Conservation (phyloP, 2,329 filamentous ascomycete species). For the Claviceps fusiformis region DNA sequence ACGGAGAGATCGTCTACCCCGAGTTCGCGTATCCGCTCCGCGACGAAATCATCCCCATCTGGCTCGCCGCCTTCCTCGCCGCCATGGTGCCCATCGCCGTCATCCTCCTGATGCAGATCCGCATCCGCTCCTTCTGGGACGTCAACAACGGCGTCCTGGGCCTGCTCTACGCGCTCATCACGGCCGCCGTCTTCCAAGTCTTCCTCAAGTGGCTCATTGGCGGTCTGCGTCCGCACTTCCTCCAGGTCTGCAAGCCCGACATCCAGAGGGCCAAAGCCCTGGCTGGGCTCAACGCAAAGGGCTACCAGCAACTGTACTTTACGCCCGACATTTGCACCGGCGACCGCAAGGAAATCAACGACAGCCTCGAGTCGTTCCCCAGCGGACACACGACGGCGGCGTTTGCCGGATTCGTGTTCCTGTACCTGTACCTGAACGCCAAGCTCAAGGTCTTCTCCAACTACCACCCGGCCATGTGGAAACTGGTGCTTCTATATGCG, state of each 20-base stretch:
- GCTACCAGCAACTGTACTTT: conserved; percentile 50
- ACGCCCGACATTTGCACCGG: conserved; percentile 58
- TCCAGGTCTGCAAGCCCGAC: conserved; percentile 52
- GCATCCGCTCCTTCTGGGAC: conserved; percentile 55
- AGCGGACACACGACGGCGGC: conserved; percentile 62
- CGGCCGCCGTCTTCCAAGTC: conserved; percentile 62
- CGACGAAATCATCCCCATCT: conserved; percentile 59
- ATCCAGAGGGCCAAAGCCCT: conserved; percentile 8
- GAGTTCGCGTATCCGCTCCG: conserved; percentile 59
- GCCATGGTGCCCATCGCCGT: conserved; percentile 50
- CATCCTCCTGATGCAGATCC: conserved; percentile 53
- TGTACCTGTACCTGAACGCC: conserved; percentile 63
- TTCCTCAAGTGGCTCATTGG: conserved; percentile 66
- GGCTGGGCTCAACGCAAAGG: conserved; percentile 31
- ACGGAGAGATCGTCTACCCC: conserved; percentile 56
- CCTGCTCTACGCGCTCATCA: conserved; percentile 55
- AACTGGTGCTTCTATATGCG: conserved; percentile 49
- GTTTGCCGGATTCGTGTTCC: conserved; percentile 57
- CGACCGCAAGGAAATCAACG: conserved; percentile 49
- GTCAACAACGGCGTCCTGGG: conserved; percentile 59
- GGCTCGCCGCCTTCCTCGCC: conserved; percentile 53
- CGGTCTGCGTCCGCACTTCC: conserved; percentile 58
- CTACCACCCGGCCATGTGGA: conserved; percentile 64
- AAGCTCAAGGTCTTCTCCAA: conserved; percentile 65
- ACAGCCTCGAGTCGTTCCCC: conserved; percentile 57